Base-by-base conservation (phyloP, 2,329 filamentous ascomycete genomes). In the Simplicillium sp. region DNA sequence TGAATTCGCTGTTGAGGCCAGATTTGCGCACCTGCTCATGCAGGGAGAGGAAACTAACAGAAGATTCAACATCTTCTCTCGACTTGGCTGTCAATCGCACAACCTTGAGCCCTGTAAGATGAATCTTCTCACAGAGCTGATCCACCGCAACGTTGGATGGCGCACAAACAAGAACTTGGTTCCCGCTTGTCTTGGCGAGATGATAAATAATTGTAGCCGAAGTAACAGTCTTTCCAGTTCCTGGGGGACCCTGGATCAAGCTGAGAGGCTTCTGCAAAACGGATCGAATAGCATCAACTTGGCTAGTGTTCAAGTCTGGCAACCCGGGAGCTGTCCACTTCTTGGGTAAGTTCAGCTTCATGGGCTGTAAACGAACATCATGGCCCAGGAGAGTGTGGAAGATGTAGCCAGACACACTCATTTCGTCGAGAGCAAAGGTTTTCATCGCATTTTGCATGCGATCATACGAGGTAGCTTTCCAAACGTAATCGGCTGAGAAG, bases 391-490 rank as follows among this genome's bases (percentile, higher is more conserved):
- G 75, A 50, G 92, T 92, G 61, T 98, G 92, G 68, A 97, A 98
- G 49, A 98, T 95, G 65, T 96, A 98, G 31, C 92, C 92, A 16
- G 92, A 97, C 34, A 98, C 90, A 56, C 89, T 96, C 84, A 94
- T 86, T 62, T 98, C 92, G 52, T 98, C 90, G 35, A 97, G 81
- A 6, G 92, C 92, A 58, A 98, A 98, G 0, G 87, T 97, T 72
- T 96, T 97, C 90, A 98, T 97, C 41, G 92, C 94, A 50, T 89
- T 80, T 62, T 98, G 92, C 92, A 98, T 98, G 48, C 92, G 89
- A 57, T 98, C 92, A 59, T 98, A 98, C 0, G 90, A 97, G 1
- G 94, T 98, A 12, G 94, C 92, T 61, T 98, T 98, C 92, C 92
- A 98, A 42, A 98, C 92, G 56, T 98, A 98, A 60, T 98, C 92